Base-by-base conservation (phyloP, 164 flowering plant species). In the Liriodendron chinense region DNA sequence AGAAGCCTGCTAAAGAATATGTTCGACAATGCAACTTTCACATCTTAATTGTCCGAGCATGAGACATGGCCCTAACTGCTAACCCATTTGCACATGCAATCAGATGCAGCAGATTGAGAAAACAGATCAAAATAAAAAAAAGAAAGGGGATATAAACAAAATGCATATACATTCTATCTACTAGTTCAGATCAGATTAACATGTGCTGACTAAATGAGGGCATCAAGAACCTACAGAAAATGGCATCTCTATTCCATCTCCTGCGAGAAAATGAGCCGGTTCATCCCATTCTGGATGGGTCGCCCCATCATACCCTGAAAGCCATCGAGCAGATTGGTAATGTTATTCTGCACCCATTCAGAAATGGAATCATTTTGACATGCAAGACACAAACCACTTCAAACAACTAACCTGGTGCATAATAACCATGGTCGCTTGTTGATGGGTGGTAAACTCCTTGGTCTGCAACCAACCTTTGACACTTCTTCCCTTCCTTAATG, bases 381-480 rank as follows among this genome's bases (percentile, higher is more conserved):
- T 53, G 20, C 59, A 53, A 34, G 43, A 34, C 18, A 10, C 9
- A 12, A 12, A 53, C 18, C 18, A 12, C 59, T 53, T 53, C 16
- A 20, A 50, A 20, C 47, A 77, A 79, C 75, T 72, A 77, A 85
- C 87, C 87, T 80, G 86, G 84, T 69, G 79, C 80, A 74, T 77
- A 80, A 75, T 84, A 84, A 75, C 80, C 78, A 81, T 82, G 81
- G 74, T 66, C 68, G 81, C 72, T 81, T 65, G 82, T 78, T 77
- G 83, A 77, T 78, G 77, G 86, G 74, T 69, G 75, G 71, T 78
- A 56, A 70, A 66, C 76, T 76, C 74, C 78, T 73, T 73, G 79
- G 67, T 71, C 83, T 73, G 82, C 82, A 57, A 53, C 59, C 59
- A 53, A 13, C 16, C 59, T 53, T 53, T 53, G 13, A 12, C 69